These are phyloP conservation scores for Lactifluus hygrophoroides DNA, from an alignment of 768 basidiomycete genomes.

Conservation along the genomic window DNA sequence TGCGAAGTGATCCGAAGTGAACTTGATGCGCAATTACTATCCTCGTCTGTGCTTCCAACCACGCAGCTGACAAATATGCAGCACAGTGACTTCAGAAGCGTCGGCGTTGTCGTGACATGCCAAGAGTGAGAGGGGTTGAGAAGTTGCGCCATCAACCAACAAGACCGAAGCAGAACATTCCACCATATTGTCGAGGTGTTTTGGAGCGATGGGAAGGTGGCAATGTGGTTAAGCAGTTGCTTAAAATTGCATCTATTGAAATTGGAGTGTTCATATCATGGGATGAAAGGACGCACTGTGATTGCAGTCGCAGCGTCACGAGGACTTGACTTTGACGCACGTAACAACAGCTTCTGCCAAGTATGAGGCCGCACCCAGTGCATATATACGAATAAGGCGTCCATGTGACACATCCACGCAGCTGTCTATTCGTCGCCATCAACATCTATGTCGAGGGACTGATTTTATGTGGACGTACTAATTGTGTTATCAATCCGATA, in stretches of 20 bases:
- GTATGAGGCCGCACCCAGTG: not conserved
- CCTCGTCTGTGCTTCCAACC: not conserved
- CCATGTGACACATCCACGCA: slow-evolving; percentile 43
- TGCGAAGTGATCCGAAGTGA: not conserved
- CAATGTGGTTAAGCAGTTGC: slow-evolving; percentile 3
- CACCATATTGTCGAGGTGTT: not conserved
- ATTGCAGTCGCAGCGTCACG: slow-evolving; percentile 12
- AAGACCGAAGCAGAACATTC: slow-evolving; percentile 9
- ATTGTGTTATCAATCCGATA: slow-evolving; percentile 38
- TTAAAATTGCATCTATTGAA: not conserved
- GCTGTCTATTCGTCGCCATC: slow-evolving; percentile 33
- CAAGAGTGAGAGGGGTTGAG: slow-evolving; percentile 11
- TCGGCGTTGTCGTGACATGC: not conserved
- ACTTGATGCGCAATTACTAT: not conserved
- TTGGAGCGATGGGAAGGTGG: not conserved
- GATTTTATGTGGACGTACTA: slow-evolving; percentile 33
- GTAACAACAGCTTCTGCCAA: slow-evolving; percentile 18
- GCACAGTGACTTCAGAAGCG: slow-evolving; percentile 4
- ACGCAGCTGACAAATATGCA: slow-evolving; percentile 8
- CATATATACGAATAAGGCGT: slow-evolving; percentile 11
- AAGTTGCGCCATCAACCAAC: slow-evolving; percentile 16
- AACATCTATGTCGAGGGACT: not conserved
- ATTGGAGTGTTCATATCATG: not conserved
- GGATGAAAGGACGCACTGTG: slow-evolving; percentile 8
- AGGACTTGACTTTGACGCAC: slow-evolving; percentile 7